These are phyloP conservation scores for Corchorus capsularis DNA, from an alignment of 345 rosid species.

Conservation along the genomic window DNA sequence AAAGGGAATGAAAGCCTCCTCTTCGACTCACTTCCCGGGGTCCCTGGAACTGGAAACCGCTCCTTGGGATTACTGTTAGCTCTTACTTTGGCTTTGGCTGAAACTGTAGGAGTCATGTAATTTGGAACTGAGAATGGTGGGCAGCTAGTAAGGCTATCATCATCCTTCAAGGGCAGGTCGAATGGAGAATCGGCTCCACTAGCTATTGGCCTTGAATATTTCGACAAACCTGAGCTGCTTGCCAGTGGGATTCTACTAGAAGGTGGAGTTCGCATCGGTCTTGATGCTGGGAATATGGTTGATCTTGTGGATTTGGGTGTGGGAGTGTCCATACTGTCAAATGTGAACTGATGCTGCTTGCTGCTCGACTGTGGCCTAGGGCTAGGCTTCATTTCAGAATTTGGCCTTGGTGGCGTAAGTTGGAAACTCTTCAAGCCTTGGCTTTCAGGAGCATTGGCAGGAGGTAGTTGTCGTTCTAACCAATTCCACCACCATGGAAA, in stretches of 20 bases:
- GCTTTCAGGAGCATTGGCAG: constrained; percentile 42
- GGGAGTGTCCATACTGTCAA: constrained; percentile 59
- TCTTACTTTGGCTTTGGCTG: constrained; percentile 81
- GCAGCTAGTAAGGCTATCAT: constrained; percentile 92
- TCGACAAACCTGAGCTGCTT: constrained; percentile 49
- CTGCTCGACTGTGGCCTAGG: constrained; percentile 53
- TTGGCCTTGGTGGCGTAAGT: constrained; percentile 54
- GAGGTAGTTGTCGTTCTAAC: constrained; percentile 70
- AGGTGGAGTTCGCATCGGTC: constrained; percentile 54
- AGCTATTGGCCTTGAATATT: constrained; percentile 65
- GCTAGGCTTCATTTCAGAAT: constrained; percentile 54
- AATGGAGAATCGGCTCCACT: constrained; percentile 60
- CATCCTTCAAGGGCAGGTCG: constrained; percentile 62
- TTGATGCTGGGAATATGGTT: constrained; percentile 43
- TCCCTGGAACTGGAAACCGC: constrained; percentile 40
- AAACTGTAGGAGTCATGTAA: constrained; percentile 85
- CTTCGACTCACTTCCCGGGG: constrained; percentile 68
- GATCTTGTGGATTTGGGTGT: constrained; percentile 82
- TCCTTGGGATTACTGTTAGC: constrained; percentile 77
- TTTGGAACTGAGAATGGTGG: constrained; percentile 86
- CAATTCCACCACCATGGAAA: too few species aligned
- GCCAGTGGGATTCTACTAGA: constrained; percentile 37
- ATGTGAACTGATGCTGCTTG: constrained; percentile 42
- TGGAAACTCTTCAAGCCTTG: constrained; percentile 22
- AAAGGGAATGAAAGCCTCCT: constrained; percentile 76